Percentiles rank a stretch among this genome's conserved stretches.
Conservation (phyloP, 441 rosid species). For the Syzygium malaccense region DNA sequence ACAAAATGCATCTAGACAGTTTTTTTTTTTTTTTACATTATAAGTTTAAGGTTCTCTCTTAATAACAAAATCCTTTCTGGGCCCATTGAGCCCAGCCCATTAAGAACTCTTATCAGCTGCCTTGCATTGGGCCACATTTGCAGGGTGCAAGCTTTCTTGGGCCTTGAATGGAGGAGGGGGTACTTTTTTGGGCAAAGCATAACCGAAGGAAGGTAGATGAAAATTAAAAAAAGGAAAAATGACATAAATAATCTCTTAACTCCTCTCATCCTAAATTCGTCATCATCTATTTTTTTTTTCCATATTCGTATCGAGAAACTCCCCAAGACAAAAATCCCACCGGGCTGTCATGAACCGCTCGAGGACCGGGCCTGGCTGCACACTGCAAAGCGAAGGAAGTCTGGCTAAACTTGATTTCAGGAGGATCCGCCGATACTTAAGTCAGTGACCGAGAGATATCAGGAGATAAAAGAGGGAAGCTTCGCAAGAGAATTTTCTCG, state of each 20-base stretch:
- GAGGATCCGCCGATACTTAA: neutral
- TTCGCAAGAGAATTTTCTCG: neutral
- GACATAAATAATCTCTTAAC: neutral
- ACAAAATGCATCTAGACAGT: accelerated
- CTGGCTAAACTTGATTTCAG: neutral
- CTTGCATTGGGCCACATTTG: neutral
- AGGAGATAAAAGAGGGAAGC: accelerated
- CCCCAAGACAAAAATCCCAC: neutral
- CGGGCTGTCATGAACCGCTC: accelerated
- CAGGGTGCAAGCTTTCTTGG: neutral
- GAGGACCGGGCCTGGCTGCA: neutral
- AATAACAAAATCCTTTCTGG: neutral
- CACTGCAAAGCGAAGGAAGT: accelerated
- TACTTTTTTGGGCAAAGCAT: neutral
- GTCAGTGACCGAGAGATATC: neutral
- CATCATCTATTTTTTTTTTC: neutral
- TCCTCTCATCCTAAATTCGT: neutral
- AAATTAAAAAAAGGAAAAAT: neutral
- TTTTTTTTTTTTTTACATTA: neutral
- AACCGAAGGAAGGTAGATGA: neutral
- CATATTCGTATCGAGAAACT: neutral
- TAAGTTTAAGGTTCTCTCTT: neutral
- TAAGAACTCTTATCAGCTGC: neutral
- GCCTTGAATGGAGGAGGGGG: neutral
- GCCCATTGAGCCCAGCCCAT: neutral